Evolutionary conservation across 192 early-diverging fungal species (phyloP), one percentile per base, ranked within the genome.

Genomic region (Coemansia reversa): DNA sequence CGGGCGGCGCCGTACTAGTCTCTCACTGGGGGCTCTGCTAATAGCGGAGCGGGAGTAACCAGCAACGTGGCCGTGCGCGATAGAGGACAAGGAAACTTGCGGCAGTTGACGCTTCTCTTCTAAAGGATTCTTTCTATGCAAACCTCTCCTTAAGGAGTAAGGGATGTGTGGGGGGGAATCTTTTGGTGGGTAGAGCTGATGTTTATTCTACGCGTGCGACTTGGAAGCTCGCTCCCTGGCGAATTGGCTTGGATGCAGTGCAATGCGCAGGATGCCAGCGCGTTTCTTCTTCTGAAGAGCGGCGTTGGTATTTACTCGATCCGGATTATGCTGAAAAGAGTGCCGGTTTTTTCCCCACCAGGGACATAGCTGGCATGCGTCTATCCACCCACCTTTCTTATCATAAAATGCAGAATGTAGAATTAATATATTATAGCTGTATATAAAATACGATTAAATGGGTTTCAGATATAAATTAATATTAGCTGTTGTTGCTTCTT

Each of bases 31-130:
- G 72, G 66, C 54, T 62, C 72, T 75, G 72, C 72, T 39, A 75
- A 75, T 55, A 62, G 72, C 72, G 72, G 72, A 66, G 60, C 66
- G 72, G 66, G 72, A 75, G 72, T 60, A 62, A 75, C 72, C 72
- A 75, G 72, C 58, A 75, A 75, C 14, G 51, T n/a, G 67, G 55
- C 42, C 42, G 27, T 16, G 29, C 27, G 27, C 47, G 28, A 19
- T 12, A 12, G 53, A 5, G 55, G 9, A 50, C 16, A 20, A 32
- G 30, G 30, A 32, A 32, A 32, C 32, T 62, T 53, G 56, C 16
- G 52, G 52, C 52, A 54, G 52, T 54, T 54, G 52, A 54, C 19
- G 52, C 52, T 28, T 28, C 52, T 54, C 52, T 18, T 23, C 3
- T 1, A 32, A 32, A 7, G 7, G 30, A 3, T 3, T 7, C 7